phyloP scores from a whole-genome alignment of 805 yeast genomes.

The Pichia insulana region DNA sequence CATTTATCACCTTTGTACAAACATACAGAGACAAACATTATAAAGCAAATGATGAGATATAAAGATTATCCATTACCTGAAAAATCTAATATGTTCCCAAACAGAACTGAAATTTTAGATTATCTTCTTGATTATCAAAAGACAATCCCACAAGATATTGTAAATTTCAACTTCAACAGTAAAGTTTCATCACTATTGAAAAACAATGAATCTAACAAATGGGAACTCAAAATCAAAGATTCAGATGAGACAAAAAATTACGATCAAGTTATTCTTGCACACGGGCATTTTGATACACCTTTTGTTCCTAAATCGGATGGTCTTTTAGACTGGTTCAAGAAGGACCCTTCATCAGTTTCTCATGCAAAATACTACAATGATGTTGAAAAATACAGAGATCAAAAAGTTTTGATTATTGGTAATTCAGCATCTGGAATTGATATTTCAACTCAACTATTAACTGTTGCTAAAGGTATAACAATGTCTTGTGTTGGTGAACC shows the following conservation, averaged over 20 bases:
- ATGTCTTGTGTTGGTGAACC: constrained; percentile 26
- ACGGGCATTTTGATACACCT: constrained; percentile 42
- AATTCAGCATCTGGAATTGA: constrained; percentile 72
- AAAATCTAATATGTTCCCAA: constrained; percentile 45
- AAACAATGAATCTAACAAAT: constrained; percentile 14
- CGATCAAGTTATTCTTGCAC: constrained; percentile 35
- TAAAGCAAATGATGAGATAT: constrained; percentile 25
- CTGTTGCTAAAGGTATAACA: constrained; percentile 23
- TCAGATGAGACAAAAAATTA: constrained; percentile 11
- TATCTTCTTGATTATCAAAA: constrained; percentile 52
- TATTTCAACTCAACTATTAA: constrained; percentile 27
- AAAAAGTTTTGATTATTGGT: constrained; percentile 30
- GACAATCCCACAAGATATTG: constrained; percentile 30
- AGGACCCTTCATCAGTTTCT: constrained; percentile 26
- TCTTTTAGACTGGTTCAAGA: constrained; percentile 26
- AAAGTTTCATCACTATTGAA: constrained; percentile 38
- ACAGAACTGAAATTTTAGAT: constrained; percentile 47
- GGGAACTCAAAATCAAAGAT: constrained; percentile 20
- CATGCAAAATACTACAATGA: constrained; percentile 38
- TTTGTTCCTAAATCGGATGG: constrained; percentile 37
- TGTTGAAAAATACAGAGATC: constrained; percentile 25
- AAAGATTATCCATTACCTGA: constrained; percentile 26
- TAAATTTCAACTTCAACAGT: constrained; percentile 30
- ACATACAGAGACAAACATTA: constrained; percentile 28
- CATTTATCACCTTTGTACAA: constrained; percentile 28